These are phyloP conservation scores for Colletotrichum chlorophyti DNA, from an alignment of 2,329 filamentous ascomycete species.

Conservation along the genomic window DNA sequence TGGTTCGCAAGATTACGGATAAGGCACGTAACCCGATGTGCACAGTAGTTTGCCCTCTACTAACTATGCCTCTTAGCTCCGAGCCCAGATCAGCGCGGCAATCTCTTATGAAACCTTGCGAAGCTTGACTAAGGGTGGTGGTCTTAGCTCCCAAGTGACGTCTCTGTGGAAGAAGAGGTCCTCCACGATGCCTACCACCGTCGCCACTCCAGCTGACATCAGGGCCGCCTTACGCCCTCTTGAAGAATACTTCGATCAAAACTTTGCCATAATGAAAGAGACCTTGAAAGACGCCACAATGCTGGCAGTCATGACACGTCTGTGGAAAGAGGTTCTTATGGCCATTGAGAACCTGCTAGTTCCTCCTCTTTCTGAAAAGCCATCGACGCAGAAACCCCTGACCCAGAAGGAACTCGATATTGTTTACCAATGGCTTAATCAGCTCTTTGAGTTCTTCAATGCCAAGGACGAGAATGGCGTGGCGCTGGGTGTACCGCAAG, in stretches of 20 bases:
- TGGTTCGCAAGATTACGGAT: constrained; percentile 97
- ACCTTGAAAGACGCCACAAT: constrained; percentile 95
- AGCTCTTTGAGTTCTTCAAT: constrained; percentile 94
- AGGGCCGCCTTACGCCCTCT: constrained; percentile 83
- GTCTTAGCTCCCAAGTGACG: constrained; percentile 75
- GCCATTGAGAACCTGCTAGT: constrained; percentile 91
- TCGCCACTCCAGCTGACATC: constrained; percentile 74
- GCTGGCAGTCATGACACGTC: constrained; percentile 95
- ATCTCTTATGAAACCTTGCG: constrained; percentile 84
- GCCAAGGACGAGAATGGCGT: constrained; percentile 85
- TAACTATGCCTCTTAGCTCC: constrained; percentile 66
- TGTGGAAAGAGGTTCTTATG: constrained; percentile 97
- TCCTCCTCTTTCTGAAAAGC: constrained; percentile 93
- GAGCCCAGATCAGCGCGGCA: constrained; percentile 89
- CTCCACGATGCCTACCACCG: constrained; percentile 56
- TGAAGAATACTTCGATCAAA: constrained; percentile 96
- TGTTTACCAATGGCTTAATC: constrained; percentile 91
- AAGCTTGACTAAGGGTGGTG: constrained; percentile 73
- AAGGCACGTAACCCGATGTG: constrained; percentile 73
- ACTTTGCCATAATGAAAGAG: constrained; percentile 98
- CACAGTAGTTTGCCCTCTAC: constrained; percentile 11
- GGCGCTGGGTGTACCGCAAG: constrained; percentile 85
- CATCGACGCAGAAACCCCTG: constrained; percentile 82
- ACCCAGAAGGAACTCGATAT: constrained; percentile 90
- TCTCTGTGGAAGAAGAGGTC: constrained; percentile 70